phyloP scores from a whole-genome alignment of 768 basidiomycete genomes.

The Naganishia randhawae region DNA sequence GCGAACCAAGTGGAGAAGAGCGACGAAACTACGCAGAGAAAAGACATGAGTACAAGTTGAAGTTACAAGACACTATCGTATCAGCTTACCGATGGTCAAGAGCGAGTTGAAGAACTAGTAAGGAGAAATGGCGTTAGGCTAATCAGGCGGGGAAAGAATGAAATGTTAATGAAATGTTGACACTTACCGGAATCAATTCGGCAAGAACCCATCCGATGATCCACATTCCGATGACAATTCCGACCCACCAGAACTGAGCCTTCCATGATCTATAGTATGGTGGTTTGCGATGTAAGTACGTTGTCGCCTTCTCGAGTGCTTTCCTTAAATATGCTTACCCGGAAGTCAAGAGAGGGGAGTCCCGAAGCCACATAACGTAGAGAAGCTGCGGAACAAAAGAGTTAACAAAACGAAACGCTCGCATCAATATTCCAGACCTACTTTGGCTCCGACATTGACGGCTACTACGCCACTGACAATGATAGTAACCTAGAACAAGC shows the following conservation, averaged over 20 bases:
- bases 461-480: slow-evolving; percentile 36
- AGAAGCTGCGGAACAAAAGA: slow-evolving; percentile 19
- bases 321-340: slow-evolving; percentile 14
- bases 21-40: slow-evolving; percentile 28
- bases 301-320: background rate
- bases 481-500: slow-evolving; percentile 19
- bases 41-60: background rate
- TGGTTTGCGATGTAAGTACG: background rate
- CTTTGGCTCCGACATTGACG: slow-evolving; percentile 38
- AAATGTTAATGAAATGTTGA: background rate
- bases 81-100: slow-evolving; percentile 31
- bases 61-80: background rate
- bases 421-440: background rate
- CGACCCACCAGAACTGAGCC: slow-evolving; percentile 34
- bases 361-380: slow-evolving; percentile 33
- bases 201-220: slow-evolving; percentile 35
- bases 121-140: background rate
- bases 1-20: slow-evolving; percentile 39
- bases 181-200: slow-evolving; percentile 33
- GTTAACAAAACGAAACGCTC: background rate
- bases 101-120: slow-evolving; percentile 39
- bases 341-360: slow-evolving; percentile 35
- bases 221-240: slow-evolving; percentile 34
- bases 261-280: slow-evolving; percentile 20
- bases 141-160: background rate